Evolutionary conservation across 257 asterid species (phyloP).

Genomic region (Craterostigma plantagineum): DNA sequence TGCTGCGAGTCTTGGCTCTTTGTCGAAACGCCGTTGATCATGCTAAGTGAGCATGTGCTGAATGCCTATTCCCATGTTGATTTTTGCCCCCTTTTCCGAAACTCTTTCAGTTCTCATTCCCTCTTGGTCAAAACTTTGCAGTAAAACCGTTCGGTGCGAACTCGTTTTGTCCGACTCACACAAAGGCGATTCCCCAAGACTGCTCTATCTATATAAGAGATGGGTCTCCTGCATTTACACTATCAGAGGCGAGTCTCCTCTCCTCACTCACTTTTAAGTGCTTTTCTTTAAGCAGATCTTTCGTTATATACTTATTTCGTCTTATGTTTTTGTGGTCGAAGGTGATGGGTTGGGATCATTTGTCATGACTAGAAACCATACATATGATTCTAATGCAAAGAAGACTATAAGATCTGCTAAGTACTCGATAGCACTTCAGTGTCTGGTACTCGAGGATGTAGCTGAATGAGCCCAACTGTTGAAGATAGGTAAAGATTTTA

Average conservation of each 20-base stretch:
- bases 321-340: slow-evolving; percentile 10
- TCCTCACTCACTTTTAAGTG: neutral
- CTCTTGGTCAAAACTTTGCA: slow-evolving; percentile 10
- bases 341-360: slow-evolving; percentile 50
- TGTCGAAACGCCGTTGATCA: slow-evolving; percentile 48
- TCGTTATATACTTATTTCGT: neutral
- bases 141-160: slow-evolving; percentile 34
- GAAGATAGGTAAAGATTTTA: too few relatives aligned
- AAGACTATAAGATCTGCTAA: slow-evolving; percentile 25
- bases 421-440: slow-evolving; percentile 74
- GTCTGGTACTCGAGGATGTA: slow-evolving; percentile 50
- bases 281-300: neutral
- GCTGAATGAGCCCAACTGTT: slow-evolving; percentile 10
- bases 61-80: neutral
- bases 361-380: slow-evolving; percentile 26
- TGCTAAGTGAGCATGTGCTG: slow-evolving; percentile 38
- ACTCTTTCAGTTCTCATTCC: slow-evolving; percentile 6
- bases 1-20: slow-evolving; percentile 56
- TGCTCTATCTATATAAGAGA: slow-evolving; percentile 73
- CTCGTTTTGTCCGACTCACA: slow-evolving; percentile 69
- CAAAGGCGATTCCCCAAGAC: slow-evolving; percentile 58
- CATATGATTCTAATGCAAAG: slow-evolving; percentile 10
- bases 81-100: slow-evolving; percentile 1
- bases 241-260: slow-evolving; percentile 26
- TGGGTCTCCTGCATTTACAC: slow-evolving; percentile 76